Percentiles rank a stretch among this genome's conserved stretches.
These are phyloP conservation scores for Orychophragmus violaceus DNA, from an alignment of 345 rosid species.

Conservation along the genomic window DNA sequence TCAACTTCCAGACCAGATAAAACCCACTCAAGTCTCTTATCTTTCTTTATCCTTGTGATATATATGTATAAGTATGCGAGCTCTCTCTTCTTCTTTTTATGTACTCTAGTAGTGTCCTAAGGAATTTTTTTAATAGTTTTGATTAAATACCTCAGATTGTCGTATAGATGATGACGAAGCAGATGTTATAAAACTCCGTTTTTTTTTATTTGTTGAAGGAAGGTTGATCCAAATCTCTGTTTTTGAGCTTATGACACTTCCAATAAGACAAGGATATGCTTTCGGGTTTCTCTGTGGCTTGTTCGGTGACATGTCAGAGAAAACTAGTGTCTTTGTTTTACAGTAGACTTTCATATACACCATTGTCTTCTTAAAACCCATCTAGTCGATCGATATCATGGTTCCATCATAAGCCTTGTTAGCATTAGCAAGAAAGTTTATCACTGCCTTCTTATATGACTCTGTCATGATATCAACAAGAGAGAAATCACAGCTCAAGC, in stretches of 20 bases:
- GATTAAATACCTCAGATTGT: not conserved
- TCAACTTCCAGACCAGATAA: slow-evolving; percentile 59
- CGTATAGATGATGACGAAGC: slow-evolving; percentile 14
- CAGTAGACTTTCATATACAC: not conserved
- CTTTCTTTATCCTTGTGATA: not conserved
- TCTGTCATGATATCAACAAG: no score
- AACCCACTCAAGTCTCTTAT: not conserved
- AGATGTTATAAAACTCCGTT: slow-evolving; percentile 3
- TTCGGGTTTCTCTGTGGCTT: no score
- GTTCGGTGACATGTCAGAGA: no score
- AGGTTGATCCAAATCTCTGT: not conserved
- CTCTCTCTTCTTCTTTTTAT: not conserved
- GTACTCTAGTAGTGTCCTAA: slow-evolving; percentile 2
- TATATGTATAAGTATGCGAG: not conserved
- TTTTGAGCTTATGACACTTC: not conserved
- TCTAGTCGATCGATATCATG: not conserved
- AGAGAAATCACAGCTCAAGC: not conserved
- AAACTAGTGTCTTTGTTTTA: no score
- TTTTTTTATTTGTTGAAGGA: not conserved
- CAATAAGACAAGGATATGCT: not conserved
- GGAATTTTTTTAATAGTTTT: not conserved
- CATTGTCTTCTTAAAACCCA: not conserved
- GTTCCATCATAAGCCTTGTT: not conserved
- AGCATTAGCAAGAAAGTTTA: not conserved
- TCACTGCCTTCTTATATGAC: not conserved